Conservation (phyloP, 495 filamentous ascomycete species). For the Entonaema liquescens region DNA sequence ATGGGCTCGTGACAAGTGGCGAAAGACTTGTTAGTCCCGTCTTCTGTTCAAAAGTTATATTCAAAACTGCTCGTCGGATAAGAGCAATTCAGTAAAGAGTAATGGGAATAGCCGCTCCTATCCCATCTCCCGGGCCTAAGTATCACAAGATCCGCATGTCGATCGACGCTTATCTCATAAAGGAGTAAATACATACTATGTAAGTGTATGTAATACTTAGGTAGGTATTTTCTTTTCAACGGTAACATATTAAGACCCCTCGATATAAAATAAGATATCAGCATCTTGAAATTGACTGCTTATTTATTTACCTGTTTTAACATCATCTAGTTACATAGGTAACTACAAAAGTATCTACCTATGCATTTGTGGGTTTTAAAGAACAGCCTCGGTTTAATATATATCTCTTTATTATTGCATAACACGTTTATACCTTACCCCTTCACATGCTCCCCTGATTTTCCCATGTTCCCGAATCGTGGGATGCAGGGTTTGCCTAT, state of each 20-base stretch:
- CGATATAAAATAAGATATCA: no score
- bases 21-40: conserved; percentile 4
- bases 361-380: no score
- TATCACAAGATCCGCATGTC: neutral
- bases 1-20: conserved; percentile 36
- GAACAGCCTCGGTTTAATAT: neutral
- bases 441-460: neutral
- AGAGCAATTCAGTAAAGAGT: conserved; percentile 11
- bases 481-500: conserved; percentile 15
- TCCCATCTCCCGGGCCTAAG: neutral
- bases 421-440: neutral
- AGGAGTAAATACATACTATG: neutral
- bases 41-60: neutral
- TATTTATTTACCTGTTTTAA: neutral
- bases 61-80: neutral
- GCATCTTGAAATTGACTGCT: neutral
- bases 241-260: no score
- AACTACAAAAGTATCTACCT: no score
- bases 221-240: no score
- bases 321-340: neutral
- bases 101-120: neutral
- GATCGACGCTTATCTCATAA: conserved; percentile 16
- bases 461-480: conserved; percentile 27
- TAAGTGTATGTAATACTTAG: neutral
- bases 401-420: neutral